Percentiles rank a stretch among this genome's conserved stretches.
phyloP scores from a whole-genome alignment of 2,329 filamentous ascomycete genomes.

The Fusarium sp. region DNA sequence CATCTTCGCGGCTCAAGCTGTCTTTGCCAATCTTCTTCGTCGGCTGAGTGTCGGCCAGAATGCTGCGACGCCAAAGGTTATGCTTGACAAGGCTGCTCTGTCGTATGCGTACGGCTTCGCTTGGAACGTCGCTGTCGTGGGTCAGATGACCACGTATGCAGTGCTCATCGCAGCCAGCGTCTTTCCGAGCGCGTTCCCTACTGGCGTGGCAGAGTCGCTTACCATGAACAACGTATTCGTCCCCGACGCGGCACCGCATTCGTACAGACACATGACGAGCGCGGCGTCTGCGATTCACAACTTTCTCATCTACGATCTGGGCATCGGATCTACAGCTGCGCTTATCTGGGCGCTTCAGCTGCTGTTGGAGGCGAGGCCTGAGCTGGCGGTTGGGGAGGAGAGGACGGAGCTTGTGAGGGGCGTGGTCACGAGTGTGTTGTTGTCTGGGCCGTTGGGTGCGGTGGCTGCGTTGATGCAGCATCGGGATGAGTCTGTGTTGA shows the following conservation, averaged over 20 bases:
- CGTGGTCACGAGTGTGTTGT: conserved; percentile 30
- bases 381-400: conserved; percentile 30
- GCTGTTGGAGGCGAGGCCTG: conserved; percentile 25
- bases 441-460: conserved; percentile 39
- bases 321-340: conserved; percentile 24
- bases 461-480: conserved; percentile 42
- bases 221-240: conserved; percentile 30
- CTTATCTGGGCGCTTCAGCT: conserved; percentile 37
- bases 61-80: conserved; percentile 19
- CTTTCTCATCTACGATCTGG: conserved; percentile 43
- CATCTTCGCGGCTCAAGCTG: conserved; percentile 19
- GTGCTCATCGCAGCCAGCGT: conserved; percentile 21
- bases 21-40: conserved; percentile 34
- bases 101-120: conserved; percentile 40
- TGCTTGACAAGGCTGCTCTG: conserved; percentile 34
- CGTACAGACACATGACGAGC: conserved; percentile 24
- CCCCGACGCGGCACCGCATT: conserved; percentile 32
- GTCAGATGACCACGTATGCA: conserved; percentile 35
- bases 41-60: conserved; percentile 38
- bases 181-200: conserved; percentile 30
- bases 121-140: conserved; percentile 38
- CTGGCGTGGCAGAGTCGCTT: conserved; percentile 21
- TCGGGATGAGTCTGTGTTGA: conserved; percentile 39
- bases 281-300: conserved; percentile 32
- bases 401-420: conserved; percentile 28